These are phyloP conservation scores for Dendrobium chrysotoxum DNA, from an alignment of 106 monocot genomes.

Conservation along the genomic window DNA sequence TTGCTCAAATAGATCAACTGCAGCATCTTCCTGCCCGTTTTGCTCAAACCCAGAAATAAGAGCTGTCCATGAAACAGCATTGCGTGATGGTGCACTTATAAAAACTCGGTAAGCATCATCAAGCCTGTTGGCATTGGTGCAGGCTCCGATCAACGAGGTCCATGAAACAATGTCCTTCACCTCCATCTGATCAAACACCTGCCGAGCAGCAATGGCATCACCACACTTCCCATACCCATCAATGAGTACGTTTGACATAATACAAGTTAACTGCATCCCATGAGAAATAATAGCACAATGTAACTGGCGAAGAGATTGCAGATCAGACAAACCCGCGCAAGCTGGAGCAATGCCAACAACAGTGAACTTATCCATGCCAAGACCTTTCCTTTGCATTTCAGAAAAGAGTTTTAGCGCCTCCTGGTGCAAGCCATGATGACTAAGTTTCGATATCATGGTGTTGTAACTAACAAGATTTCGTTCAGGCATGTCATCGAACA, in stretches of 20 bases:
- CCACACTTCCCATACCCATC: constrained; percentile 67
- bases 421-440: constrained; percentile 10
- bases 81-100: constrained; percentile 29
- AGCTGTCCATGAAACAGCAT: constrained; percentile 55
- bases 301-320: constrained; percentile 27
- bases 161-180: constrained; percentile 45
- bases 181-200: constrained; percentile 37
- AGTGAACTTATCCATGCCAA: constrained; percentile 42
- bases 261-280: constrained; percentile 27
- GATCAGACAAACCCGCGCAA: constrained; percentile 19
- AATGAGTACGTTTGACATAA: constrained; percentile 44
- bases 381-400: constrained; percentile 17
- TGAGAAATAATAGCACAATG: constrained; percentile 21
- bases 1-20: constrained; percentile 36
- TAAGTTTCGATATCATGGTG: constrained; percentile 35
- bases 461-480: constrained; percentile 50
- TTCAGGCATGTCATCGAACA: constrained; percentile 40
- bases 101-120: constrained; percentile 36
- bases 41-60: constrained; percentile 51
- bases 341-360: constrained; percentile 35
- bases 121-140: constrained; percentile 6
- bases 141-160: constrained; percentile 47
- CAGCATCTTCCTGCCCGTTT: constrained; percentile 41
- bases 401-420: constrained; percentile 29
- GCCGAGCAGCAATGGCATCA: constrained; percentile 14